Conservation (phyloP, 495 filamentous ascomycete species). For the Penicillium bialowiezense region DNA sequence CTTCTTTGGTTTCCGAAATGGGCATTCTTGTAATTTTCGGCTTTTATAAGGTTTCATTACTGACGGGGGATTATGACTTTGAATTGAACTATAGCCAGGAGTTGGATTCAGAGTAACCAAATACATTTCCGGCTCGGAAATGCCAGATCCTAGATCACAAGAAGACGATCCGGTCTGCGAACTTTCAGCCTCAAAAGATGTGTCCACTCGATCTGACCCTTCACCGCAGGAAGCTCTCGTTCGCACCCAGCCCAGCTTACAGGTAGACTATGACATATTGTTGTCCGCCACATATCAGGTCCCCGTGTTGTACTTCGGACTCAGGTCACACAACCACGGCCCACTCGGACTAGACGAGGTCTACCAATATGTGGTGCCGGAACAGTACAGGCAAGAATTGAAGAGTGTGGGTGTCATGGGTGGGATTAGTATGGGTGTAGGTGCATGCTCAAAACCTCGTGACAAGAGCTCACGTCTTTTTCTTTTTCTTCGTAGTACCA, state of each 20-base stretch:
- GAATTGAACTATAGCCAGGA: slow-evolving; percentile 21
- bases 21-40: no score
- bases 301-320: slow-evolving; percentile 50
- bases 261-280: slow-evolving; percentile 54
- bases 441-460: slow-evolving; percentile 30
- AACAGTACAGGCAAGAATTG: slow-evolving; percentile 55
- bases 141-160: slow-evolving; percentile 12
- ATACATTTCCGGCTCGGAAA: slow-evolving; percentile 14
- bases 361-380: slow-evolving; percentile 67
- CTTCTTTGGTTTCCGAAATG: slow-evolving; percentile 5
- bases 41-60: neutral
- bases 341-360: slow-evolving; percentile 62
- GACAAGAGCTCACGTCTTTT: slow-evolving; percentile 39
- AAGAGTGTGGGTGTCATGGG: slow-evolving; percentile 63
- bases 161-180: slow-evolving; percentile 38
- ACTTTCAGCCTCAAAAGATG: slow-evolving; percentile 5
- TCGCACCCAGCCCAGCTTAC: slow-evolving; percentile 28
- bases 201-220: slow-evolving; percentile 19
- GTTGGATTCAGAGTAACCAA: slow-evolving; percentile 37
- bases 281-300: slow-evolving; percentile 50
- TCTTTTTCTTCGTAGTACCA: slow-evolving; percentile 60
- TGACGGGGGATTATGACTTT: slow-evolving; percentile 7
- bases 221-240: slow-evolving; percentile 41
- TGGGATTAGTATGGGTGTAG: slow-evolving; percentile 72
- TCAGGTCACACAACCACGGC: slow-evolving; percentile 62